Evolutionary conservation across 805 yeast genomes (phyloP), one percentile per base, ranked within the genome.

Genomic region (Sungouiella blattae): DNA sequence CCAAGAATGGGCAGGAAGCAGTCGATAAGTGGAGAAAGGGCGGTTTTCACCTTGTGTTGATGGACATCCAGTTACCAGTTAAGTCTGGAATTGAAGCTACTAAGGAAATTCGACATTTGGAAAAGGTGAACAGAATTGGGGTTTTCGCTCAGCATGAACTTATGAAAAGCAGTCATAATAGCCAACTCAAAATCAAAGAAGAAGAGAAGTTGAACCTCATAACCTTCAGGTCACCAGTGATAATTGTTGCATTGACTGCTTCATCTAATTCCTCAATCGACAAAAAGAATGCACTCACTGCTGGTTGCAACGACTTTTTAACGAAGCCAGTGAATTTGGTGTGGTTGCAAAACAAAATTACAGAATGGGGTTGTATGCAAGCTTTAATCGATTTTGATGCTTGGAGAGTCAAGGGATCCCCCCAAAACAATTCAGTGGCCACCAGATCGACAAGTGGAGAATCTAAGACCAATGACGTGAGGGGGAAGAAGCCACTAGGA

Each of bases 361-460:
- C 88, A 0, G 97, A 91, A 60, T 93, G 98, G 98, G 98, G 98
- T 0, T 91, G 98, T 60, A 91, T 91, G 98, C 98, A 91, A 62
- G 97, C 97, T 1, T 65, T 91, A 32, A 89, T 91, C 57, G 95
- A 91, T 60, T 91, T 84, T 58, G 96, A 93, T 56, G 91, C 94
- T 25, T 93, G 97, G 94, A 44, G 41, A 17, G 23, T 40, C 11
- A 45, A 43, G 24, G 45, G 41, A 7, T 7, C 22, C 9, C 22
- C 22, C 6, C 22, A 20, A 9, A n/a, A n/a, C n/a, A n/a, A n/a
- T n/a, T n/a, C n/a, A n/a, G n/a, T n/a, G n/a, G n/a, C n/a, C n/a
- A n/a, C n/a, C n/a, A n/a, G n/a, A n/a, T n/a, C n/a, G n/a, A n/a
- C n/a, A n/a, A n/a, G n/a, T n/a, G n/a, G n/a, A n/a, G n/a, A n/a